A percentile compares a stretch with the other conserved stretches of the same genome.
Conservation (phyloP, 176 grass and related monocot genomes). For the Bolboschoenus planiculmis region DNA sequence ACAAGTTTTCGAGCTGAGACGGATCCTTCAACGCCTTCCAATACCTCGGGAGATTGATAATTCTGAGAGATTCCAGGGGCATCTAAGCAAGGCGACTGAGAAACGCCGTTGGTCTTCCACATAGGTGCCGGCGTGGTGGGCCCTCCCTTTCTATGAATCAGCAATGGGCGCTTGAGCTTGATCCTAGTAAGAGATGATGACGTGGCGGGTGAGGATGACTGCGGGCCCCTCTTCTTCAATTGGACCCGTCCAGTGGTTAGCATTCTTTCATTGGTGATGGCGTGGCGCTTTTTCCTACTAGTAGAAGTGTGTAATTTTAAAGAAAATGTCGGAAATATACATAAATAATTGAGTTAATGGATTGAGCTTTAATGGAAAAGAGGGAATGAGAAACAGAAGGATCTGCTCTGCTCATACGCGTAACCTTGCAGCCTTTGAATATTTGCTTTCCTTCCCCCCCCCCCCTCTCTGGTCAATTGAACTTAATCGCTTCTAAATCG, state of each 20-base stretch:
- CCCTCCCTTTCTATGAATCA: constrained; percentile 24
- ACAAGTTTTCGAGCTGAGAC: constrained; percentile 70
- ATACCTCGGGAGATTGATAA: constrained; percentile 7
- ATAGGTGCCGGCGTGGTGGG: neutral
- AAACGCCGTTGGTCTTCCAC: neutral
- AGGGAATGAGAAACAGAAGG: neutral
- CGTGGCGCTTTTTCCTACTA: constrained; percentile 5
- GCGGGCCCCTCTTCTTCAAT: constrained; percentile 38
- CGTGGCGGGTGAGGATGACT: constrained; percentile 41
- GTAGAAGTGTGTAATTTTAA: neutral
- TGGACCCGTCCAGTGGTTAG: constrained; percentile 1
- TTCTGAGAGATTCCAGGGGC: constrained; percentile 44
- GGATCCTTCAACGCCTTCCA: constrained; percentile 10
- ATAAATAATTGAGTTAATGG: neutral
- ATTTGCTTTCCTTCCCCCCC: neutral
- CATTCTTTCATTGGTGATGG: constrained; percentile 15
- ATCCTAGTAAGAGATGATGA: constrained; percentile 30
- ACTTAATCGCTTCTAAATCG: neutral
- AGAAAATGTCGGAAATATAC: neutral
- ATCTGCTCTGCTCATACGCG: neutral
- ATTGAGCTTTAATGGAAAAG: neutral
- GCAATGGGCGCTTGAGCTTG: constrained; percentile 29
- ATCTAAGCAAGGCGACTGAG: constrained; percentile 17
- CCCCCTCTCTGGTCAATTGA: neutral
- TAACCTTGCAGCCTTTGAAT: neutral